Percentiles rank a stretch among this genome's conserved stretches.
Conservation (phyloP, 495 filamentous ascomycete genomes). For the Hypoxylon lenormandii region DNA sequence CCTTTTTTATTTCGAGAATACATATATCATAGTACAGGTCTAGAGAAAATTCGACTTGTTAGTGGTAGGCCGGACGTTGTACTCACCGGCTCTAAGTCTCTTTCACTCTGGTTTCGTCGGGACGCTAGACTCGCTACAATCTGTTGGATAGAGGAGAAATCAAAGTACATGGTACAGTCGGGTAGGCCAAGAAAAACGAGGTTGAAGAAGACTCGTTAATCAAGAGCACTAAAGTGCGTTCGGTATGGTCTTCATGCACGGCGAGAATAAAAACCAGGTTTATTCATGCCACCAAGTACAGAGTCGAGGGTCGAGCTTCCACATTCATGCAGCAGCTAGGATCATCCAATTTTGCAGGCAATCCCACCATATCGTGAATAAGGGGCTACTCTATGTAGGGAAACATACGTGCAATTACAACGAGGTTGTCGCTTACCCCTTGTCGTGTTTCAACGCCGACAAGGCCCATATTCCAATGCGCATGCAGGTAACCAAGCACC, state of each 20-base stretch:
- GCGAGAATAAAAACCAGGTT: slow-evolving; percentile 31
- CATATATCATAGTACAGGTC: slow-evolving; percentile 2
- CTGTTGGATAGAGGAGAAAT: slow-evolving; percentile 6
- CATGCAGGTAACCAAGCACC: slow-evolving; percentile 34
- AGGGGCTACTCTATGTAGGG: slow-evolving; percentile 11
- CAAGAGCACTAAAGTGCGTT: slow-evolving; percentile 1
- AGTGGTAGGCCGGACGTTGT: slow-evolving; percentile 12
- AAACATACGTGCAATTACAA: slow-evolving; percentile 39
- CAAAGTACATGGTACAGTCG: neutral
- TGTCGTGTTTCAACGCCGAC: slow-evolving; percentile 37
- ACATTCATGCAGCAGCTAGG: slow-evolving; percentile 38
- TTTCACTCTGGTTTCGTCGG: slow-evolving; percentile 10
- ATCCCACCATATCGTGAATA: slow-evolving; percentile 27
- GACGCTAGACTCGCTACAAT: slow-evolving; percentile 20
- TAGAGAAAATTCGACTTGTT: slow-evolving; percentile 21
- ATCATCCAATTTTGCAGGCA: slow-evolving; percentile 37
- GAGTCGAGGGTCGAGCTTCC: slow-evolving; percentile 30
- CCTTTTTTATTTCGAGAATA: slow-evolving; percentile 23
- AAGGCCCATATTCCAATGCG: slow-evolving; percentile 16
- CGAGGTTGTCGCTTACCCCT: slow-evolving; percentile 21
- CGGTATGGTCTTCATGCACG: slow-evolving; percentile 22
- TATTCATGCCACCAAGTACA: slow-evolving; percentile 15
- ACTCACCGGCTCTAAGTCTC: slow-evolving; percentile 35
- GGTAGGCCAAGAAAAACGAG: neutral
- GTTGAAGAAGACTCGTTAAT: neutral